Evolutionary conservation across 2,329 filamentous ascomycete genomes (phyloP).

Genomic region (Fusarium chuoi): DNA sequence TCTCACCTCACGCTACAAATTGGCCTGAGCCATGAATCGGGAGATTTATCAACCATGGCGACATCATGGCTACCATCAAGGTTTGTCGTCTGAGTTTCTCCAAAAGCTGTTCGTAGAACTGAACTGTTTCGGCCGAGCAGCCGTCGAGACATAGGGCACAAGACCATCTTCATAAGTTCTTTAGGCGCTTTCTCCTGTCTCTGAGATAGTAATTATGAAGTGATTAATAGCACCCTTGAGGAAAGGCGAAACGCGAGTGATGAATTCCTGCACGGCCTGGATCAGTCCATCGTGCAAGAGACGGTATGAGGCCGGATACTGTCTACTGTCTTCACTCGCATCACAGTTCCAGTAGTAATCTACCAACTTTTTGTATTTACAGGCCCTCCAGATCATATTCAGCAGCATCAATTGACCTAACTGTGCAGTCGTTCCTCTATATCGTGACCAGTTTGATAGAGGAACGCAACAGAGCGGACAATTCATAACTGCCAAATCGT

Average conservation of each 20-base stretch:
- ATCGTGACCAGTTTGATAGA: background rate
- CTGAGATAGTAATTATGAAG: background rate
- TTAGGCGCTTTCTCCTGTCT: background rate
- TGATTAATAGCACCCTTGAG: background rate
- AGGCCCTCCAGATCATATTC: background rate
- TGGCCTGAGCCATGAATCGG: background rate
- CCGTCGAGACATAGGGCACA: background rate
- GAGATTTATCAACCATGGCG: background rate
- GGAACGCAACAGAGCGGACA: background rate
- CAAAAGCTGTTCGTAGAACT: background rate
- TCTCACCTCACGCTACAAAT: background rate
- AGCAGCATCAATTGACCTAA: background rate
- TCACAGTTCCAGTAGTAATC: background rate
- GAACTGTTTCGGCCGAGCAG: background rate
- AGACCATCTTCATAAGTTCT: background rate
- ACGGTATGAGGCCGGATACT: too few species aligned
- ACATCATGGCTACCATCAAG: background rate
- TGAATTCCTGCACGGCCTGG: background rate
- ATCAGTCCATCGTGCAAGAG: background rate
- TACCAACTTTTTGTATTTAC: too few species aligned
- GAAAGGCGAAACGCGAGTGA: background rate
- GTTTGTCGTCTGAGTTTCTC: background rate
- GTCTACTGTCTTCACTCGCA: background rate
- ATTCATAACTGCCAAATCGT: background rate
- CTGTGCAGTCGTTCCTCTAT: accelerated